Evolutionary conservation across 2,329 filamentous ascomycete species (phyloP).

Genomic region (Claviceps sorghi): DNA sequence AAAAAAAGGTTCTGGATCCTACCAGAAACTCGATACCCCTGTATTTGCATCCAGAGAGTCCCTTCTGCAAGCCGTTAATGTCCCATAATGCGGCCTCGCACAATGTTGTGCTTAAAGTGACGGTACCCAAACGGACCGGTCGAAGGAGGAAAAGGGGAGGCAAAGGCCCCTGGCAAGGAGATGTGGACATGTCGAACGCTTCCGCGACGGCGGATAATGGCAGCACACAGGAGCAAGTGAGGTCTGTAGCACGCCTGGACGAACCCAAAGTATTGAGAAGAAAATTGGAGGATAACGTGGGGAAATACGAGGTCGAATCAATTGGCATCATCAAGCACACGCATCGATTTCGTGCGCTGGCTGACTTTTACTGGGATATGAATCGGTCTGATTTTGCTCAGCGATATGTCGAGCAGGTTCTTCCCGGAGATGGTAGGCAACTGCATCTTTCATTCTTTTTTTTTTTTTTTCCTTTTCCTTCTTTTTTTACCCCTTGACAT

Average conservation of each 20-base stretch:
- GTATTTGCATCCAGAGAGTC: slow-evolving; percentile 68
- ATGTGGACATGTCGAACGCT: slow-evolving; percentile 19
- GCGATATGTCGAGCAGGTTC: slow-evolving; percentile 54
- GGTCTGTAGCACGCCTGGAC: slow-evolving; percentile 34
- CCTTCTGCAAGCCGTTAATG: slow-evolving; percentile 60
- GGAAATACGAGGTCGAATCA: slow-evolving; percentile 51
- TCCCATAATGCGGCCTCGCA: slow-evolving; percentile 64
- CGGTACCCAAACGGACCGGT: slow-evolving; percentile 73
- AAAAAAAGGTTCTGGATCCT: slow-evolving; percentile 29
- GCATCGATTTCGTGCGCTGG: slow-evolving; percentile 75
- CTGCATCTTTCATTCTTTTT: background rate
- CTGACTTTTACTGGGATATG: slow-evolving; percentile 75
- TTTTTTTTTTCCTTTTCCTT: background rate
- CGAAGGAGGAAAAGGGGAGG: slow-evolving; percentile 74
- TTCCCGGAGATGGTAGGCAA: slow-evolving; percentile 54
- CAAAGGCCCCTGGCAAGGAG: slow-evolving; percentile 45
- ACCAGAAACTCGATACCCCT: slow-evolving; percentile 44
- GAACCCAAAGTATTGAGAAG: slow-evolving; percentile 41
- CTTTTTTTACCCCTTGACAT: background rate
- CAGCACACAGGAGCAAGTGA: slow-evolving; percentile 15
- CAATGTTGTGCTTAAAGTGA: slow-evolving; percentile 76
- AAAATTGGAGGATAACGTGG: slow-evolving; percentile 56
- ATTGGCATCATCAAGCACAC: slow-evolving; percentile 63
- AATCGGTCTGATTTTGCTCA: slow-evolving; percentile 53
- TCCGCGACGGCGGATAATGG: slow-evolving; percentile 1